Conservation (phyloP, 192 early-diverging fungal genomes). For the Podila minutissima region DNA sequence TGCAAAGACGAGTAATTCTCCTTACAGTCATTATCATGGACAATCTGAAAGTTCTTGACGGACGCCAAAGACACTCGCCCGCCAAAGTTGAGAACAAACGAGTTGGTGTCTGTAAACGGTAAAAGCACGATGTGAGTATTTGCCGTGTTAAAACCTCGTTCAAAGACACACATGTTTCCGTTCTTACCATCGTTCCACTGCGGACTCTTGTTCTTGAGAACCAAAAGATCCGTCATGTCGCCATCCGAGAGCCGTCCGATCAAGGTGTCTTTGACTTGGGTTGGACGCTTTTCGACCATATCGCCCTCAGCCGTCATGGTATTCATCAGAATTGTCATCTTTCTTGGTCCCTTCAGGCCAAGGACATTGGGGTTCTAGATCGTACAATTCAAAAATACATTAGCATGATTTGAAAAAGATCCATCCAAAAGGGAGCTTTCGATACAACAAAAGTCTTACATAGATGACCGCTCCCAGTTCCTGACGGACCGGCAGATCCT, state of each 20-base stretch:
- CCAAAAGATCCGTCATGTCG: conserved; percentile 71
- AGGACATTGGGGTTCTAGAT: conserved; percentile 85
- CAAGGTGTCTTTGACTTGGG: conserved; percentile 69
- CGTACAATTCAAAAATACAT: no score
- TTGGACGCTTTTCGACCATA: conserved; percentile 62
- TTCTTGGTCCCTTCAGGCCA: conserved; percentile 91
- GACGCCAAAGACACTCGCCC: conserved; percentile 88
- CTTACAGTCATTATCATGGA: conserved; percentile 89
- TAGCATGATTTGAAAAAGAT: background rate
- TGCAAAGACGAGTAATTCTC: background rate
- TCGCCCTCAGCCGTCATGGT: conserved; percentile 70
- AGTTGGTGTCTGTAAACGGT: conserved; percentile 73
- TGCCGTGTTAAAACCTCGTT: background rate
- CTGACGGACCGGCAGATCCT: conserved; percentile 60
- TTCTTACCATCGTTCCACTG: conserved; percentile 88
- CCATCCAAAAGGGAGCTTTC: background rate
- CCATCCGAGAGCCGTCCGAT: conserved; percentile 64
- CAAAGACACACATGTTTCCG: background rate
- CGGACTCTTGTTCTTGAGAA: conserved; percentile 90
- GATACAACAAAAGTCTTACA: conserved; percentile 51
- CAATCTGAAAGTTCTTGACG: conserved; percentile 98
- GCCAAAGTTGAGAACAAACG: conserved; percentile 95
- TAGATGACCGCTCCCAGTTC: conserved; percentile 84
- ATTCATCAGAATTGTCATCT: conserved; percentile 87
- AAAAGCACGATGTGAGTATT: background rate